Conservation (phyloP, 2,329 filamentous ascomycete genomes). For the Cordyceps pruinosa region DNA sequence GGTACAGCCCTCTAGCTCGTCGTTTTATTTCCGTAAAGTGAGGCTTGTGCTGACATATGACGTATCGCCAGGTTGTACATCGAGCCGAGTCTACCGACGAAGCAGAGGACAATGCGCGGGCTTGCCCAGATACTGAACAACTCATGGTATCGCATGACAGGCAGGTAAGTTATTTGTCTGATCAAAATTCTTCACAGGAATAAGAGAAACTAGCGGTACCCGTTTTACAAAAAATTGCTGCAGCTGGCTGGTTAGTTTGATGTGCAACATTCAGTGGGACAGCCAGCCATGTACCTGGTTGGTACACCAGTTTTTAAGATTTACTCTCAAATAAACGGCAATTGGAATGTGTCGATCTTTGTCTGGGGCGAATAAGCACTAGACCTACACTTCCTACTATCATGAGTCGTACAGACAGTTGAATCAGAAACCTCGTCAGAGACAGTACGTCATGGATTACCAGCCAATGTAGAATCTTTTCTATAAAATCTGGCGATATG, state of each 20-base stretch:
- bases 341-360: background rate
- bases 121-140: background rate
- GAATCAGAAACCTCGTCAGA: background rate
- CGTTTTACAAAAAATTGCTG: background rate
- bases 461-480: background rate
- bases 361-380: slow-evolving; percentile 3
- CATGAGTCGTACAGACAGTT: background rate
- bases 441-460: background rate
- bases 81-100: background rate
- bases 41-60: background rate
- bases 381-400: background rate
- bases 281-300: background rate
- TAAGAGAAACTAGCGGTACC: background rate
- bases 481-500: background rate
- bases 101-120: background rate
- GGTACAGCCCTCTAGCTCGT: background rate
- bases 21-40: slow-evolving; percentile 2
- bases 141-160: background rate
- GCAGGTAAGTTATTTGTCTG: background rate
- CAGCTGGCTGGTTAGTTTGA: background rate
- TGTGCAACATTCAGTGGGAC: background rate
- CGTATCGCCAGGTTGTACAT: background rate
- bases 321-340: background rate
- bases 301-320: background rate
- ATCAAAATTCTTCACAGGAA: background rate